Conservation (phyloP, 495 filamentous ascomycete genomes). For the Penicillium simplicissimum region DNA sequence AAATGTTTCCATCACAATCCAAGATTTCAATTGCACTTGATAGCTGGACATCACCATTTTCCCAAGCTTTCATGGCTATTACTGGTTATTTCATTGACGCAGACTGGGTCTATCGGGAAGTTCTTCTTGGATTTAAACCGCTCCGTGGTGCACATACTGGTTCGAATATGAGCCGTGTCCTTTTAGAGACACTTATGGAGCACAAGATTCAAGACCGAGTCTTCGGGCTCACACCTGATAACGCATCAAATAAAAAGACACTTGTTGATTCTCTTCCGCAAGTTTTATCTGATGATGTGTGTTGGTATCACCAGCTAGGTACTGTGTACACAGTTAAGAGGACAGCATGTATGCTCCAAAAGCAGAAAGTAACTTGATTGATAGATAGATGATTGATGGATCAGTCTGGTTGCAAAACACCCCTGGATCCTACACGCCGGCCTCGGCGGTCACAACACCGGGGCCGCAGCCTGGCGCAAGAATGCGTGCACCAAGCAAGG, state of each 20-base stretch:
- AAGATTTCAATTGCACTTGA: constrained; percentile 15
- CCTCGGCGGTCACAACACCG: no score
- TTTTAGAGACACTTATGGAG: constrained; percentile 7
- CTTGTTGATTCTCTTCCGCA: constrained; percentile 7
- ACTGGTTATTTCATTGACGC: constrained; percentile 10
- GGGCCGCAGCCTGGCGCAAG: no score
- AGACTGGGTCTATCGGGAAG: constrained; percentile 14
- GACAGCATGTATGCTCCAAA: no score
- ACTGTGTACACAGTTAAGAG: no score
- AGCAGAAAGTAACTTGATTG: no score
- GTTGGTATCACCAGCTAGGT: no score
- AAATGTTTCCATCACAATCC: neutral
- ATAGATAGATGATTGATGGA: no score
- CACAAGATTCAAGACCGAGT: constrained; percentile 16
- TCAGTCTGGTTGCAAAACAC: no score
- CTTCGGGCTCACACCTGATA: constrained; percentile 13
- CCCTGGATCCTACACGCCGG: no score
- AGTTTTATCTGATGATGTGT: no score
- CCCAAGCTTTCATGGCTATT: constrained; percentile 11
- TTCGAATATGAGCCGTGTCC: constrained; percentile 11
- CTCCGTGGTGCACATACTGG: constrained; percentile 8
- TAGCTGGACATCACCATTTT: constrained; percentile 17
- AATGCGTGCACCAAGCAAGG: no score
- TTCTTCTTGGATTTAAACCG: constrained; percentile 18
- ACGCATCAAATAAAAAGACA: constrained; percentile 15